phyloP scores from a whole-genome alignment of 1,139 yeast genomes.

The Sugiyamaella pinicola region DNA sequence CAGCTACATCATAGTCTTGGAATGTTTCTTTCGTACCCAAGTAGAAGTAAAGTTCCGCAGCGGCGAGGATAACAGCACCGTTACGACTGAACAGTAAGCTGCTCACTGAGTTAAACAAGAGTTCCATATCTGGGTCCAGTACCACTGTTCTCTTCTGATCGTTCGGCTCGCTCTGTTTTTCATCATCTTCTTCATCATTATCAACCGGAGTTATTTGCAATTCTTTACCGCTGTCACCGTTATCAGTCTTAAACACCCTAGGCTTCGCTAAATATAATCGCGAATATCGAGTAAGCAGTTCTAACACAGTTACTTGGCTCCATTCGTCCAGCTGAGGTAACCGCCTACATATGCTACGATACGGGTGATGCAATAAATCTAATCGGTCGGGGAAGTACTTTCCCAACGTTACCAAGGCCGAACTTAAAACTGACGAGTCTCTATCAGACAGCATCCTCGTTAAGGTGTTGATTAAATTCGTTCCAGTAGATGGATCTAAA shows the following conservation, averaged over 20 bases:
- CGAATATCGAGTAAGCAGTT: constrained; percentile 66
- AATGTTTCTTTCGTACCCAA: constrained; percentile 57
- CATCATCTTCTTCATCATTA: constrained; percentile 26
- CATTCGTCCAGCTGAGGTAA: constrained; percentile 69
- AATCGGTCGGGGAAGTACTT: constrained; percentile 59
- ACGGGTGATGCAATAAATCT: constrained; percentile 71
- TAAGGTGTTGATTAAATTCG: constrained; percentile 54
- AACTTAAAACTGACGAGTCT: constrained; percentile 65
- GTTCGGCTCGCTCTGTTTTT: constrained; percentile 10
- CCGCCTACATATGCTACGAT: constrained; percentile 59
- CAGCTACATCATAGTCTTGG: constrained; percentile 52
- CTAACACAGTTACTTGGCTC: constrained; percentile 66
- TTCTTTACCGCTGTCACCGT: background rate
- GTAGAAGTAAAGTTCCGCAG: constrained; percentile 56
- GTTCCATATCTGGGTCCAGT: constrained; percentile 58
- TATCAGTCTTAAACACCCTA: constrained; percentile 1
- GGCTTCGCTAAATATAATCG: constrained; percentile 55
- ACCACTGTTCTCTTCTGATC: constrained; percentile 22
- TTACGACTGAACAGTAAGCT: constrained; percentile 54
- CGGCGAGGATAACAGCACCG: constrained; percentile 65
- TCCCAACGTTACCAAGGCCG: constrained; percentile 63
- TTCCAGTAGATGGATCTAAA: constrained; percentile 46
- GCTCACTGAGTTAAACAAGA: constrained; percentile 53
- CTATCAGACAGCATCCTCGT: constrained; percentile 62
- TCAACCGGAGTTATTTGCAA: constrained; percentile 27